Conservation (phyloP, 2,329 filamentous ascomycete genomes). For the Cladosporium sp. region DNA sequence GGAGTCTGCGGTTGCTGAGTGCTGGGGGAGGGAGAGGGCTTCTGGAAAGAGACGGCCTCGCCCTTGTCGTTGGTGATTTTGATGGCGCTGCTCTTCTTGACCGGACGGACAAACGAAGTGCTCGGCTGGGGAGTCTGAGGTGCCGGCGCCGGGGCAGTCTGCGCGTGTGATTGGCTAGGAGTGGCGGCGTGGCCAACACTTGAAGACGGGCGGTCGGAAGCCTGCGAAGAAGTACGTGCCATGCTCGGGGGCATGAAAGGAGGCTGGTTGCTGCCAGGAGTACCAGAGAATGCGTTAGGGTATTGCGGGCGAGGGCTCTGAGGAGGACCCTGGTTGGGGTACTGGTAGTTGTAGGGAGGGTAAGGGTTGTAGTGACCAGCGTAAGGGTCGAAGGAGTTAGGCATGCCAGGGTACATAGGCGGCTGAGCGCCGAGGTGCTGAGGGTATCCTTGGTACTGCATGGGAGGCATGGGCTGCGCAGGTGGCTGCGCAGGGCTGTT, state of each 20-base stretch:
- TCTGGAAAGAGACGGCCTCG: slow-evolving; percentile 64
- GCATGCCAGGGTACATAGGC: slow-evolving; percentile 1
- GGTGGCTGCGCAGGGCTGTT: slow-evolving; percentile 53
- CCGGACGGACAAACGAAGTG: slow-evolving; percentile 59
- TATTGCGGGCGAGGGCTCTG: slow-evolving; percentile 41
- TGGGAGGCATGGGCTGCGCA: slow-evolving; percentile 62
- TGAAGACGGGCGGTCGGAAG: slow-evolving; percentile 59
- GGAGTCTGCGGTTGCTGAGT: slow-evolving; percentile 55
- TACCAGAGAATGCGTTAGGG: slow-evolving; percentile 47
- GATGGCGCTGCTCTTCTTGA: slow-evolving; percentile 68
- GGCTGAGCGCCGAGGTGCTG: slow-evolving; percentile 36
- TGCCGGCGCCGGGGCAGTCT: slow-evolving; percentile 51
- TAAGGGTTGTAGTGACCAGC: slow-evolving; percentile 40
- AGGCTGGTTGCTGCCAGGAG: slow-evolving; percentile 40
- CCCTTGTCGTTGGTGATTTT: slow-evolving; percentile 79
- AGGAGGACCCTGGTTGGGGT: slow-evolving; percentile 41
- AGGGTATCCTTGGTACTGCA: slow-evolving; percentile 57
- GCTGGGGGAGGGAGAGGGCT: slow-evolving; percentile 51
- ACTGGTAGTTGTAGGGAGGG: slow-evolving; percentile 45
- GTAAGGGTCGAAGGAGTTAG: slow-evolving; percentile 41
- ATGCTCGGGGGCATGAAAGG: slow-evolving; percentile 62
- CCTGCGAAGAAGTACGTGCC: slow-evolving; percentile 78
- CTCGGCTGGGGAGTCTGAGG: slow-evolving; percentile 54
- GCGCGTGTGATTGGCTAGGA: slow-evolving; percentile 27
- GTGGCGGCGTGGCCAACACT: slow-evolving; percentile 54